These are phyloP conservation scores for Fistulinella cinereoalba DNA, from an alignment of 1,284 basidiomycete species.

Conservation along the genomic window DNA sequence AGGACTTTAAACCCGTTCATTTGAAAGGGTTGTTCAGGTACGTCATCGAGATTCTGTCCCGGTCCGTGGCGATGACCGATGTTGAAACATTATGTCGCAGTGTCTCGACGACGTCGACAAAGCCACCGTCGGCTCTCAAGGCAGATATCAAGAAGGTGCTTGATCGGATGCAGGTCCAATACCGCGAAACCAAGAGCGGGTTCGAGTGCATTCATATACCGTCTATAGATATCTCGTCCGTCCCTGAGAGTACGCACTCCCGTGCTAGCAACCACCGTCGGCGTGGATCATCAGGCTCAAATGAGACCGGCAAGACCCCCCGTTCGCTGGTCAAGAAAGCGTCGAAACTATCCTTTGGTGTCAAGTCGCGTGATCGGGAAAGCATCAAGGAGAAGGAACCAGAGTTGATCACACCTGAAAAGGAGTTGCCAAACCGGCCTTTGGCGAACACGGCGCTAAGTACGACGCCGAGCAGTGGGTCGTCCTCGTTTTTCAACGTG, in stretches of 20 bases:
- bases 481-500: constrained; percentile 79
- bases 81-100: constrained; percentile 37
- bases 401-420: constrained; percentile 39
- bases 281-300: constrained; percentile 47
- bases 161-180: constrained; percentile 92
- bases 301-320: constrained; percentile 47
- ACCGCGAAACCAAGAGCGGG: constrained; percentile 85
- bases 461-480: constrained; percentile 66
- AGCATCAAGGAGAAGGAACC: constrained; percentile 41
- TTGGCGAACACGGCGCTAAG: constrained; percentile 54
- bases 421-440: constrained; percentile 48
- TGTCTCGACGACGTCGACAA: constrained; percentile 94
- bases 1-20: constrained; percentile 85
- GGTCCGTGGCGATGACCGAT: background rate
- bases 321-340: constrained; percentile 68
- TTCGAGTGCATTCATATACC: constrained; percentile 97
- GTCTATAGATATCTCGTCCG: constrained; percentile 83
- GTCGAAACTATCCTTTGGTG: constrained; percentile 69
- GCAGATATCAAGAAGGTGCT: constrained; percentile 84
- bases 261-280: constrained; percentile 44
- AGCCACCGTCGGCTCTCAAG: constrained; percentile 78
- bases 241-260: constrained; percentile 42
- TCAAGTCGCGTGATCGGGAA: constrained; percentile 41
- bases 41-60: constrained; percentile 21
- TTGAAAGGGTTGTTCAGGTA: constrained; percentile 88